Evolutionary conservation across 2,329 filamentous ascomycete species (phyloP).

Genomic region (Cercospora nicotianae): DNA sequence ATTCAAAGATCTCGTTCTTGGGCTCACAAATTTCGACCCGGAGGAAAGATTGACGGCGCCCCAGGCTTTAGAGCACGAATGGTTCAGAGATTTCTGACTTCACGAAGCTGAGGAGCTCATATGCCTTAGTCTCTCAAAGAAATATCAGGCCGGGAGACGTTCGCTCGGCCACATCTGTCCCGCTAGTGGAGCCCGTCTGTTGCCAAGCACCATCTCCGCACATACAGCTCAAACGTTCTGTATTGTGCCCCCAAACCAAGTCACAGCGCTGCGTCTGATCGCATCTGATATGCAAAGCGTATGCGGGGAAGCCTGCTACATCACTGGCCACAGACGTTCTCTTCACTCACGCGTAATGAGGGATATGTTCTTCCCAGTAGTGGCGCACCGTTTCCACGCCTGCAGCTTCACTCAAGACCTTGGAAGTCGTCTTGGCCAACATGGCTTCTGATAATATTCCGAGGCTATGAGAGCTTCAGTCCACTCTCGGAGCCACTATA

Average conservation of each 20-base stretch:
- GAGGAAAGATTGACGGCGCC: background rate
- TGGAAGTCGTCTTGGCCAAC: background rate
- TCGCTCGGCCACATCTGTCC: background rate
- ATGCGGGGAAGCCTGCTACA: background rate
- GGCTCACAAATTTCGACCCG: constrained; percentile 10
- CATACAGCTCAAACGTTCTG: background rate
- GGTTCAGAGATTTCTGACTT: background rate
- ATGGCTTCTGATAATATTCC: background rate
- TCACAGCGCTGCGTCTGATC: background rate
- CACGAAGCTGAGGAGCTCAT: background rate
- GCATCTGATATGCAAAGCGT: background rate
- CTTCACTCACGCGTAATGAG: background rate
- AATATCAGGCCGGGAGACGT: background rate
- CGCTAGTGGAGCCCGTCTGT: background rate
- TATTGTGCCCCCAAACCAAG: background rate
- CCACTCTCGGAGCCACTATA: background rate
- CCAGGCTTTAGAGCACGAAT: constrained; percentile 1
- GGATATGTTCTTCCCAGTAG: background rate
- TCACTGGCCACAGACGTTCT: background rate
- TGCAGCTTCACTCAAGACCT: background rate
- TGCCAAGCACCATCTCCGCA: background rate
- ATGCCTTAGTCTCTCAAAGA: background rate
- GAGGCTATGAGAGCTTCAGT: background rate
- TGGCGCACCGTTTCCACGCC: background rate
- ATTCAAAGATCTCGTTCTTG: constrained; percentile 12